Evolutionary conservation across 352 stramenopile species (phyloP).

Genomic region (Globisporangium emineosum): DNA sequence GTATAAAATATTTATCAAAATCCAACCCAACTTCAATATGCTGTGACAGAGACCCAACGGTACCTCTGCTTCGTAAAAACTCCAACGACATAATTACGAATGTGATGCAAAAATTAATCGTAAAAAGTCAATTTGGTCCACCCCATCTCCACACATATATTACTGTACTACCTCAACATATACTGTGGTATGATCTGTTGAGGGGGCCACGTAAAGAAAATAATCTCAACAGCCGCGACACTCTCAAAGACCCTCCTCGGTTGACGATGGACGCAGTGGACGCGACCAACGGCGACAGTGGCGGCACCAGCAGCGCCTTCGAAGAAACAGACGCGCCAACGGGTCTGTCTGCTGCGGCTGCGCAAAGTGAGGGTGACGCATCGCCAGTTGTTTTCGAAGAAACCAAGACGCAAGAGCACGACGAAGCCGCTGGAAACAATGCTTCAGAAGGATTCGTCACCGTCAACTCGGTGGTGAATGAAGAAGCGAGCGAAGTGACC

Average conservation of each 20-base stretch:
- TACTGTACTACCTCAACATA: too few species aligned
- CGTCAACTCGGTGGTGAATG: background rate
- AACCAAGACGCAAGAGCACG: background rate
- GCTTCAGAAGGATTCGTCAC: background rate
- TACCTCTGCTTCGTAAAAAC: too few species aligned
- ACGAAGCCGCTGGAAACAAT: background rate
- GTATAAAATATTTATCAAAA: too few species aligned
- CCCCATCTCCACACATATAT: too few species aligned
- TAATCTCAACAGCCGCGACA: background rate
- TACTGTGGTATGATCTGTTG: too few species aligned
- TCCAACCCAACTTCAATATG: background rate
- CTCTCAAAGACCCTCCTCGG: too few species aligned
- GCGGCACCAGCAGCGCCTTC: background rate
- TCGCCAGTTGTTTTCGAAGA: background rate
- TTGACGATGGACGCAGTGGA: background rate
- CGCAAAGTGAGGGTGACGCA: background rate
- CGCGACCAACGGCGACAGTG: background rate
- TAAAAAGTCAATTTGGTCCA: background rate
- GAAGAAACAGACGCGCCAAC: background rate
- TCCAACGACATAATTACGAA: background rate
- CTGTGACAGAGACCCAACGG: too few species aligned
- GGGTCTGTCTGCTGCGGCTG: background rate
- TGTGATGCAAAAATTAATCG: background rate
- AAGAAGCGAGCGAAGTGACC: background rate
- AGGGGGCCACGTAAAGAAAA: background rate